phyloP scores from a whole-genome alignment of 345 rosid genomes.

The Acer campestre region DNA sequence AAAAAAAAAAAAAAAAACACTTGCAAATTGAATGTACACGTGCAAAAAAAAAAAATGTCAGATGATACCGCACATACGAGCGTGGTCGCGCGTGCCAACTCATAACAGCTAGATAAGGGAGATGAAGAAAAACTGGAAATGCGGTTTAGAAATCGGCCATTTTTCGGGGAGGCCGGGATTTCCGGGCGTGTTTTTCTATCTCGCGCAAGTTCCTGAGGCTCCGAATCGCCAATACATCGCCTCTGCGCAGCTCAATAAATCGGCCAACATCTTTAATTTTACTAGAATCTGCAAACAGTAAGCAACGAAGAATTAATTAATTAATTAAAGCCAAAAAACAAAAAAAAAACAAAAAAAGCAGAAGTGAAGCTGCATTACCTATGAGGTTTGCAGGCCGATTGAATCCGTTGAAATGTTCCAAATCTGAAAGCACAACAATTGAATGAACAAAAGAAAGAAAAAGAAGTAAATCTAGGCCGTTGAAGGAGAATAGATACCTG shows the following conservation, averaged over 20 bases:
- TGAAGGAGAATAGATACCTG: conserved; percentile 45
- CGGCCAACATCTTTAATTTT: conserved; percentile 42
- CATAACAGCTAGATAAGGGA: background rate
- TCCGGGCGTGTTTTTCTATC: conserved; percentile 35
- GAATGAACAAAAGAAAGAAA: background rate
- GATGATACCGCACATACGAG: conserved; percentile 5
- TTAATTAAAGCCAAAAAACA: background rate
- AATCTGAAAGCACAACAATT: conserved; percentile 51
- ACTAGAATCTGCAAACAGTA: conserved; percentile 27
- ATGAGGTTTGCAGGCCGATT: conserved; percentile 40
- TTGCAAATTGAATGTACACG: conserved; percentile 38
- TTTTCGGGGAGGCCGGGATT: conserved; percentile 67
- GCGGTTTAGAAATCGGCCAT: conserved; percentile 56
- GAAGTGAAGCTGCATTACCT: conserved; percentile 63
- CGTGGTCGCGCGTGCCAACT: conserved; percentile 8
- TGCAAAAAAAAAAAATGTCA: conserved; percentile 1
- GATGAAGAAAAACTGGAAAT: conserved; percentile 1
- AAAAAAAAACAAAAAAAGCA: background rate
- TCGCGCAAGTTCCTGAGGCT: conserved; percentile 75
- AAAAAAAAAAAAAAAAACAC: conserved; percentile 27
- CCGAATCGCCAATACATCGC: conserved; percentile 55
- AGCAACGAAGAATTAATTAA: background rate
- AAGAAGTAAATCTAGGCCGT: background rate
- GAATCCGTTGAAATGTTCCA: conserved; percentile 74
- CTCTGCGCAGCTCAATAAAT: conserved; percentile 37